Evolutionary conservation across 225 moss, liverwort and hornwort genomes (phyloP), one percentile per base, ranked within the genome.

Genomic region (Pseudoscleropodium purum): DNA sequence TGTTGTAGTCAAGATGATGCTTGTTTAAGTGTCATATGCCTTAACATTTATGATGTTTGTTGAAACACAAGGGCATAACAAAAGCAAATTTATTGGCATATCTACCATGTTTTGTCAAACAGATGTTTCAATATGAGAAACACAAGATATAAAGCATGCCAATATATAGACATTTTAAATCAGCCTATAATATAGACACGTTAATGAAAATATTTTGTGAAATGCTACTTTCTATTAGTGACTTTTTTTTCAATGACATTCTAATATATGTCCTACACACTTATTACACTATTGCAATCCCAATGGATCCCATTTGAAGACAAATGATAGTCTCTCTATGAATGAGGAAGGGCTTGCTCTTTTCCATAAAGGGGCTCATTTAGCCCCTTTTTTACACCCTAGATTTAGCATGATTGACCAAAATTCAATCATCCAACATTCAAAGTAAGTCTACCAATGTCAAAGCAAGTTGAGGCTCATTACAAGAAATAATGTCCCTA

Each of bases 1-100:
- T 74, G 17, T 17, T 43, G 10, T 45, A 2, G 45, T 10, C 6
- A 45, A 73, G 10, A 16, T 9, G 17, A 14, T 73, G 5, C 9
- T 43, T 41, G 15, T n/a, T 41, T 24, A n/a, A 39, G 7, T 70
- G 2, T 70, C 14, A 39, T 15, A 41, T 27, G 27, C 5, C 26
- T 72, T 72, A 2, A 27, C 9, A 73, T 43, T 26, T 27, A 27
- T 73, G 5, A 16, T 73, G 2, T 27, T 73, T 73, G 43, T 27
- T 73, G 9, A 0, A 73, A 16, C 0, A 1, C 9, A 72, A 26
- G 5, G 41, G 5, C 1, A n/a, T 69, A n/a, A 15, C 2, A 7
- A 16, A 73, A 5, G 9, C 16, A 43, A 41, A 23, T 0, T 0
- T n/a, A 69, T 69, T 56, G 18, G 52, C 17, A 52, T 56, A 56